Evolutionary conservation across 371 early-diverging fungal genomes (phyloP), one percentile per base, ranked within the genome.

Genomic region (Mucor irregularis): DNA sequence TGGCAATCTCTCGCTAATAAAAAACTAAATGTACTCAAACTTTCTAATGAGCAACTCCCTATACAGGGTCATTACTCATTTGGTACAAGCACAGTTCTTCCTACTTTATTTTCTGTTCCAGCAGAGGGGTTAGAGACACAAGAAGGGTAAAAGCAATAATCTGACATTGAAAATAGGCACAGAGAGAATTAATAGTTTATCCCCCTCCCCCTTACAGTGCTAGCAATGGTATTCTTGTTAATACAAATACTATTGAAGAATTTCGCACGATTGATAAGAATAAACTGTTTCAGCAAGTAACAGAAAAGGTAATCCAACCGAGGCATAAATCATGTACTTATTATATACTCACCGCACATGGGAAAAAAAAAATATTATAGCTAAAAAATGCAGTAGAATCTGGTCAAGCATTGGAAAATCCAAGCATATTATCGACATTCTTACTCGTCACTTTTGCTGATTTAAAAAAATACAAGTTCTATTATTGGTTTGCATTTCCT

Each of bases 401-500:
- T 34, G 90, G 91, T 14, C 62, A 62, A n/a, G 92, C 90, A 0
- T 52, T 88, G 1, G 28, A 62, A 21, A 42, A 81, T 28, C 94
- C 95, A 2, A 63, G 60, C 26, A 49, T 84, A 8, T 74, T 97
- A 28, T 71, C 76, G 38, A 69, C 71, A 4, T 94, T 95, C 59
- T 49, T 90, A 7, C 60, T 94, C 34, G 48, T 96, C 14, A 85
- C 96, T 2, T 96, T 91, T 80, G 93, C 95, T 0, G 96, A 97
- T 71, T 68, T 97, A 53, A 97, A 97, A 64, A 89, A 89, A 65
- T 93, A 92, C 82, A 88, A 85, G 64, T 97, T 91, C 68, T 89
- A 87, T 71, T 95, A 94, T 69, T 94, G 94, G 95, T 90, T 94
- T 61, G 92, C 84, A 9, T 95, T 92, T 62, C 97, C 97, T 3